Percentiles rank a stretch among this genome's conserved stretches.
phyloP scores from a whole-genome alignment of 2,329 filamentous ascomycete species.

The Thelonectria discophora region DNA sequence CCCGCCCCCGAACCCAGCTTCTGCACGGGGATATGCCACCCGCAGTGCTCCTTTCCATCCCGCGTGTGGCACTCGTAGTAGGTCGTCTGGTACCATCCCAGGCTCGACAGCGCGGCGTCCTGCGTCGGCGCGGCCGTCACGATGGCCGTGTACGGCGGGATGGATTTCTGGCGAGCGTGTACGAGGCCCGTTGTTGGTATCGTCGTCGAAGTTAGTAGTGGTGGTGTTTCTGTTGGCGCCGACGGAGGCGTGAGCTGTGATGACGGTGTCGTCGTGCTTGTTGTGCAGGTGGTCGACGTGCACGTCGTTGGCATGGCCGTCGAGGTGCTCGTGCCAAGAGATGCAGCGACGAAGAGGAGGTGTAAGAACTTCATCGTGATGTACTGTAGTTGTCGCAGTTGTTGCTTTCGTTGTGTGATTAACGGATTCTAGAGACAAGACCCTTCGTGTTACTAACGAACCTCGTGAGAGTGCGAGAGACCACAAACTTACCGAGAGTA shows the following conservation, averaged over 20 bases:
- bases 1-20: constrained; percentile 38
- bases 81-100: constrained; percentile 47
- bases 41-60: constrained; percentile 45
- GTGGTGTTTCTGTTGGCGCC: background rate
- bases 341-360: constrained; percentile 7
- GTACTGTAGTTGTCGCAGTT: background rate
- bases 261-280: background rate
- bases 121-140: constrained; percentile 47
- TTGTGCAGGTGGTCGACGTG: background rate
- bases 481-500: too few species aligned
- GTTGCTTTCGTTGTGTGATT: background rate
- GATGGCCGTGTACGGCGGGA: constrained; percentile 41
- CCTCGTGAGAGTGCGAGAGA: background rate
- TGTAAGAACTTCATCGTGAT: constrained; percentile 25
- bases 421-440: too few species aligned
- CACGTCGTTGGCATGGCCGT: constrained; percentile 14
- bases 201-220: background rate
- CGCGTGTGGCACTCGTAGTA: constrained; percentile 48
- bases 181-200: background rate
- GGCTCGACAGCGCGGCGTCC: constrained; percentile 40
- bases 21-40: constrained; percentile 49
- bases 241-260: background rate
- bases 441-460: too few species aligned
- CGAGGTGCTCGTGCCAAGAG: constrained; percentile 4
- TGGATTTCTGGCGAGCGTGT: constrained; percentile 8